These are phyloP conservation scores for Clarkia xantiana DNA, from an alignment of 345 rosid species.

Conservation along the genomic window DNA sequence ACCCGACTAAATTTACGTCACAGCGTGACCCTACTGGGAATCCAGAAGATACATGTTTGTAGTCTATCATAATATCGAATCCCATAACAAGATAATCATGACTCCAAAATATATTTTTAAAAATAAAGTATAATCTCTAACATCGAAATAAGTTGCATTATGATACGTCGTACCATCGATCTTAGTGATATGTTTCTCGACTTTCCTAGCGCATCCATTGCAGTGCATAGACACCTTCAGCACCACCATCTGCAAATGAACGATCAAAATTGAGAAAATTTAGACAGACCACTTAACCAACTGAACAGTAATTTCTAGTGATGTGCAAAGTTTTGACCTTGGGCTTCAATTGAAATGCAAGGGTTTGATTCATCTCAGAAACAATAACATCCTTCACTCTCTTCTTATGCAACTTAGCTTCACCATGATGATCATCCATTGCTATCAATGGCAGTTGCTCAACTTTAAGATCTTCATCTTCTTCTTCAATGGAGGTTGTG, in stretches of 20 bases:
- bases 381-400: constrained; percentile 58
- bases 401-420: constrained; percentile 16
- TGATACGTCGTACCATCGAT: constrained; percentile 59
- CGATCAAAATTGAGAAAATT: background rate
- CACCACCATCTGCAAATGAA: constrained; percentile 48
- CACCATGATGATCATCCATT: no score
- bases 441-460: no score
- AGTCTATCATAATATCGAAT: no score
- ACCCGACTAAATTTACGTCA: no score
- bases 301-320: background rate
- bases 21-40: no score
- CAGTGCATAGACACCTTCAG: constrained; percentile 86
- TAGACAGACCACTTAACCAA: background rate
- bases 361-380: constrained; percentile 34
- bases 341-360: constrained; percentile 81
- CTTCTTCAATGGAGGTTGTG: constrained; percentile 17
- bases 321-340: constrained; percentile 27
- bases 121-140: no score
- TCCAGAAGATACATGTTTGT: no score
- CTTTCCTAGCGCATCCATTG: constrained; percentile 79
- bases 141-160: background rate
- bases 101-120: no score
- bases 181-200: constrained; percentile 78
- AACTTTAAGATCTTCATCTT: no score
- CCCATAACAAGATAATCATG: no score